phyloP scores from a whole-genome alignment of 2,329 filamentous ascomycete species.

The Sordariomycetes sp. region DNA sequence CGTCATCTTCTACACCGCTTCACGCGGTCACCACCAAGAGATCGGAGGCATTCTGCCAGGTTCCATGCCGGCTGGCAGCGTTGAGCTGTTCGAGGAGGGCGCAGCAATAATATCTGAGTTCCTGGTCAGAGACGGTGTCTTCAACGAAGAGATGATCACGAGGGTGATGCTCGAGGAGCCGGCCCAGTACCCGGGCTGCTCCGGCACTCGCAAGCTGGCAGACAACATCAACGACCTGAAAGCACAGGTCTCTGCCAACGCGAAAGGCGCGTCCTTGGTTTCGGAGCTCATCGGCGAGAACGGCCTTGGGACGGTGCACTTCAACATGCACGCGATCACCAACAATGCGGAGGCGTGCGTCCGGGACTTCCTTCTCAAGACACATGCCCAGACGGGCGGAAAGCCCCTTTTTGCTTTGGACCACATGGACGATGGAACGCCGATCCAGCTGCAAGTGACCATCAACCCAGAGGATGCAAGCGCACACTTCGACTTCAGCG shows the following conservation, averaged over 20 bases:
- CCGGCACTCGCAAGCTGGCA: constrained; percentile 66
- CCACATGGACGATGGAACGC: constrained; percentile 60
- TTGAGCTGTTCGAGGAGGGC: constrained; percentile 55
- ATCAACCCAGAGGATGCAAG: constrained; percentile 68
- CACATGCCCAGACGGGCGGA: constrained; percentile 1
- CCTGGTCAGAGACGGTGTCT: constrained; percentile 66
- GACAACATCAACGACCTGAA: constrained; percentile 85
- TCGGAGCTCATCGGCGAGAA: constrained; percentile 64
- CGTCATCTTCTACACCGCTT: constrained; percentile 18
- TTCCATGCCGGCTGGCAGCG: constrained; percentile 72
- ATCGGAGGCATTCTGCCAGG: constrained; percentile 74
- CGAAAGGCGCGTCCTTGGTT: constrained; percentile 73
- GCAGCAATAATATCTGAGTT: constrained; percentile 58
- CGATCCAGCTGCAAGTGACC: constrained; percentile 64
- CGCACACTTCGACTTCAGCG: constrained; percentile 50
- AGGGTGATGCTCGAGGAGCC: constrained; percentile 40
- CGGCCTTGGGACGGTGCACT: constrained; percentile 60
- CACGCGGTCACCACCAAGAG: constrained; percentile 23
- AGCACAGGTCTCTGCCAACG: constrained; percentile 79
- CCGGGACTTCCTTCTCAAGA: constrained; percentile 4
- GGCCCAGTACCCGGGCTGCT: constrained; percentile 65
- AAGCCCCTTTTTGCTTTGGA: constrained; percentile 5
- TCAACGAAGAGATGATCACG: constrained; percentile 53
- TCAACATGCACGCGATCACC: constrained; percentile 36
- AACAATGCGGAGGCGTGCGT: constrained; percentile 23